These are phyloP conservation scores for Macrolepiota albuminosa DNA, from an alignment of 768 basidiomycete genomes.

Conservation along the genomic window DNA sequence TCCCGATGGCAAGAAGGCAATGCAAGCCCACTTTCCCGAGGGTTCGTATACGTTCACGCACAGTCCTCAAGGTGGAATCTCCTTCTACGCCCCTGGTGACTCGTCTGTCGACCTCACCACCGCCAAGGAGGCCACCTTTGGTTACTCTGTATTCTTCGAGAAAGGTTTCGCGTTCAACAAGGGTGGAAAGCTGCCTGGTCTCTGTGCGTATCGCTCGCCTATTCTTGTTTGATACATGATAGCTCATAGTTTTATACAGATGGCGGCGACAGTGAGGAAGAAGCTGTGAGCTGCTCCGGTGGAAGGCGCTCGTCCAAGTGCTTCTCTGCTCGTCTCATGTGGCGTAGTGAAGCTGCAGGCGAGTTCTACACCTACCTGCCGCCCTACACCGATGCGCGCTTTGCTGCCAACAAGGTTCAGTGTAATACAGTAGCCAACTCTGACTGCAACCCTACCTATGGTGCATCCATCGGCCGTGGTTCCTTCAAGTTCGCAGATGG, in stretches of 20 bases:
- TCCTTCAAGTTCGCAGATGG: conserved; percentile 61
- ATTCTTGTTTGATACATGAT: not conserved
- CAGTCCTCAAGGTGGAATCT: conserved; percentile 52
- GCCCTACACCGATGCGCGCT: conserved; percentile 30
- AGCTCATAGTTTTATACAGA: conserved; percentile 26
- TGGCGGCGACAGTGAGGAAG: conserved; percentile 47
- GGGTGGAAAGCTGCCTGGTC: conserved; percentile 71
- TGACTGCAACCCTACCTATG: conserved; percentile 58
- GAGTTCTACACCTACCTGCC: conserved; percentile 75
- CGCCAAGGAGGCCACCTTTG: conserved; percentile 65
- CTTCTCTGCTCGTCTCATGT: conserved; percentile 70
- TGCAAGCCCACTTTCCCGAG: conserved; percentile 49
- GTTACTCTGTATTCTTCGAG: conserved; percentile 57
- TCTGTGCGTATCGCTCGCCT: conserved; percentile 42
- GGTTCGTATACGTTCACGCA: conserved; percentile 52
- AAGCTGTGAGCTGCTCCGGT: conserved; percentile 56
- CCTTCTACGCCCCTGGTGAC: conserved; percentile 68
- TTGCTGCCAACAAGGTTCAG: conserved; percentile 42
- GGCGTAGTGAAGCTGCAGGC: conserved; percentile 52
- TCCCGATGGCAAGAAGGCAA: conserved; percentile 47
- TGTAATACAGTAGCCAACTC: conserved; percentile 46
- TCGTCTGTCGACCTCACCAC: conserved; percentile 43
- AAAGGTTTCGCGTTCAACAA: conserved; percentile 59
- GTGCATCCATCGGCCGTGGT: conserved; percentile 66
- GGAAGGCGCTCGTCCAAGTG: conserved; percentile 52